Evolutionary conservation across 1,284 basidiomycete species (phyloP), one percentile per base, ranked within the genome.

Genomic region (Tilletia indica): DNA sequence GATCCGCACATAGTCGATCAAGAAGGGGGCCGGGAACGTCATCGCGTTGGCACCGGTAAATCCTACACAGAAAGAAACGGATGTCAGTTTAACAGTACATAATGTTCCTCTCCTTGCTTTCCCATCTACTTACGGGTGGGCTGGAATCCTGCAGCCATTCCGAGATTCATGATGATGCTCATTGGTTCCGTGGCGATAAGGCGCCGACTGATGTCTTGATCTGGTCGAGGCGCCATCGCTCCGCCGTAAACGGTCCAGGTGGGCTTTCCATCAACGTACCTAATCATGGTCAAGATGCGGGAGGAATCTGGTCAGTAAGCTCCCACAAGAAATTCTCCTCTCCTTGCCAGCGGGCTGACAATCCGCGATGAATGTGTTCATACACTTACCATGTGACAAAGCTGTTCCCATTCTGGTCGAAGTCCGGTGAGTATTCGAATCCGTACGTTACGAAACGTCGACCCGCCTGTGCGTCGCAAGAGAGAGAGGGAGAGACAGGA

Each of bases 1-100:
- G 25, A 87, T 85, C 39, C 87, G 80, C 38, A 87, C 82, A 73
- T 86, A 87, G 78, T 87, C 84, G 69, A 84, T 68, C 49, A 79
- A 77, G 78, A 87, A 82, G 61, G 85, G 81, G 49, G 86, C 86
- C 25, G 86, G 87, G 80, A 86, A 86, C 12, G 34, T 67, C 45
- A 67, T 45, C 21, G 39, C 19, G 42, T 49, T 67, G 14, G 47
- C 25, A 38, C 66, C 66, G 2, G 66, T 67, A 45, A 67, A 67
- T 19, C 14, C 42, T 45, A 45, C 42, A 45, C 42, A 45, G 42
- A 45, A 45, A 14, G 42, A 14, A 14, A 45, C 9, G 6, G 42
- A 45, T 45, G 42, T 45, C 42, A 45, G 42, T 14, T 45, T 1
- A 45, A 9, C 42, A 9, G 6, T 45, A 8, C 42, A 45, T 1